A percentile compares a stretch with the other conserved stretches of the same genome.
phyloP scores from a whole-genome alignment of 1,284 basidiomycete species.

The Fomitopsis betulina region DNA sequence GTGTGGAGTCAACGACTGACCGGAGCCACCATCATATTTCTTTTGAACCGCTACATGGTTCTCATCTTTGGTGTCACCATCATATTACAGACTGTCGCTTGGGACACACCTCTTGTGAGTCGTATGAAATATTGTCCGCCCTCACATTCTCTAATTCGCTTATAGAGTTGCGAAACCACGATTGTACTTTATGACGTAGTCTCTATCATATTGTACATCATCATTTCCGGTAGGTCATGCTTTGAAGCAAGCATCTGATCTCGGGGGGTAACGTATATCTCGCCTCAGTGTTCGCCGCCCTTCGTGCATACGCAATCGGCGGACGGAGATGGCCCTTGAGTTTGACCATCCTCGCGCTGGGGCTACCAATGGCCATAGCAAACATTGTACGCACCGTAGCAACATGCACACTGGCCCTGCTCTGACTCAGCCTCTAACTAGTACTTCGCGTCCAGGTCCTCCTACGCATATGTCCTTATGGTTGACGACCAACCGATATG shows the following conservation, averaged over 20 bases:
- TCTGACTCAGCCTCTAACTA: not conserved
- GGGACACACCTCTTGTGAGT: constrained; percentile 3
- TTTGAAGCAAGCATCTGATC: not conserved
- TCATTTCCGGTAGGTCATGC: constrained; percentile 7
- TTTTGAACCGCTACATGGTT: constrained; percentile 14
- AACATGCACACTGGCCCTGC: too few species aligned
- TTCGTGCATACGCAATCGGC: constrained; percentile 11
- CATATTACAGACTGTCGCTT: constrained; percentile 1
- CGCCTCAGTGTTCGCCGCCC: constrained; percentile 11
- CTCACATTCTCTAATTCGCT: not conserved
- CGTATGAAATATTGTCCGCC: not conserved
- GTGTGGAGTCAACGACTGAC: constrained; percentile 11
- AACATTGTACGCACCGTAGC: constrained; percentile 7
- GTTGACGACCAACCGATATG: constrained; percentile 2
- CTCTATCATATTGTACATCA: constrained; percentile 5
- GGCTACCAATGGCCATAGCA: constrained; percentile 3
- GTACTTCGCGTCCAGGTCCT: constrained; percentile 5
- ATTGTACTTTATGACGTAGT: constrained; percentile 7
- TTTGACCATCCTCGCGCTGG: constrained; percentile 2
- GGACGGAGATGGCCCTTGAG: constrained; percentile 4
- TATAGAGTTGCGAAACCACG: constrained; percentile 6
- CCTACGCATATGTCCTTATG: constrained; percentile 2
- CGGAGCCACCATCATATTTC: constrained; percentile 11
- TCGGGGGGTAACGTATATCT: not conserved
- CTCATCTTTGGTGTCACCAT: constrained; percentile 6